These are phyloP conservation scores for Sporisorium scitamineum DNA, from an alignment of 1,284 basidiomycete genomes.

Conservation along the genomic window DNA sequence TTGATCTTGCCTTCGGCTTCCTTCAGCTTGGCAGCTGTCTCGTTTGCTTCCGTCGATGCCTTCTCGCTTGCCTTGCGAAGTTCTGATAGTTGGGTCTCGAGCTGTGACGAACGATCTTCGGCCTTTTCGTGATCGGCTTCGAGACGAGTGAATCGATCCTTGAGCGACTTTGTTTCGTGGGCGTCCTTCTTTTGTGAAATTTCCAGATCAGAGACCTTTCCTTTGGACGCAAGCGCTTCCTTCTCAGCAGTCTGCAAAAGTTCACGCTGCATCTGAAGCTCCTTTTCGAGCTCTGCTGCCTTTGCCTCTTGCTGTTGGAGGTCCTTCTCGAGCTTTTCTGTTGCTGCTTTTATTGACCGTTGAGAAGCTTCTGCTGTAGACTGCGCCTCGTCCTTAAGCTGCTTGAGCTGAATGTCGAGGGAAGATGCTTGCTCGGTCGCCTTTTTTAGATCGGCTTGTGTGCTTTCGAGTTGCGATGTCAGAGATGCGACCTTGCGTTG, in stretches of 20 bases:
- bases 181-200: constrained; percentile 9
- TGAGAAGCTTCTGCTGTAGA: constrained; percentile 12
- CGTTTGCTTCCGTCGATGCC: constrained; percentile 10
- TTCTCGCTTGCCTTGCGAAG: constrained; percentile 18
- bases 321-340: constrained; percentile 28
- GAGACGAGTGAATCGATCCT: constrained; percentile 17
- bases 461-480: constrained; percentile 26
- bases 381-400: constrained; percentile 14
- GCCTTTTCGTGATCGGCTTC: constrained; percentile 29
- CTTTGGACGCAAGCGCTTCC: constrained; percentile 14
- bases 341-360: constrained; percentile 11
- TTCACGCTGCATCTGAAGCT: constrained; percentile 29
- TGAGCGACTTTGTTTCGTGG: constrained; percentile 11
- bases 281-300: constrained; percentile 20
- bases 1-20: constrained; percentile 20
- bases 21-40: constrained; percentile 17
- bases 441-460: constrained; percentile 18
- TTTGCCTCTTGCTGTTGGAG: constrained; percentile 18
- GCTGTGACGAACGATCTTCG: constrained; percentile 20
- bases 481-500: constrained; percentile 17
- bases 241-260: constrained; percentile 21
- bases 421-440: constrained; percentile 17
- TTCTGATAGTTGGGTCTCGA: constrained; percentile 23
- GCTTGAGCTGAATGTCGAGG: constrained; percentile 22
- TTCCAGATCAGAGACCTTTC: constrained; percentile 8